A percentile compares a stretch with the other conserved stretches of the same genome.
Conservation (phyloP, 371 early-diverging fungal genomes). For the Circinella umbellata region DNA sequence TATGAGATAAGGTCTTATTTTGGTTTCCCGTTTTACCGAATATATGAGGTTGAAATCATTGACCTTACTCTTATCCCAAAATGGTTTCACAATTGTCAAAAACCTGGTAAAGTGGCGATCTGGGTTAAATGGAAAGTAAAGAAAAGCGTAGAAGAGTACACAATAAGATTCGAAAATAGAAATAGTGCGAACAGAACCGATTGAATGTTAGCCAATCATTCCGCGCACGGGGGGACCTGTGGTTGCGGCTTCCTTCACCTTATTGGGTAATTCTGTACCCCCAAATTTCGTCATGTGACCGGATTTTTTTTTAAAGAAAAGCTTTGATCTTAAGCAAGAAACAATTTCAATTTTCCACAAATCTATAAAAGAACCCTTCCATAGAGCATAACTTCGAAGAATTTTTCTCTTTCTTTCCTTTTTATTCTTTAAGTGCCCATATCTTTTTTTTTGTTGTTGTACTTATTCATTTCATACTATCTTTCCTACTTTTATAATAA, state of each 20-base stretch:
- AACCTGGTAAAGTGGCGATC: constrained; percentile 11
- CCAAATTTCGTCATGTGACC: constrained; percentile 9
- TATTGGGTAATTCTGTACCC: background rate
- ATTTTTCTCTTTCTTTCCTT: background rate
- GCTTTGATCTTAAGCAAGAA: background rate
- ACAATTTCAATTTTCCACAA: background rate
- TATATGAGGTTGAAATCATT: no score
- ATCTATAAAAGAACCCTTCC: background rate
- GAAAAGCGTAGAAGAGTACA: background rate
- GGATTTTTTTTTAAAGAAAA: background rate
- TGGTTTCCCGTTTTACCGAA: background rate
- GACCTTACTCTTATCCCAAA: no score
- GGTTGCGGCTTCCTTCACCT: background rate
- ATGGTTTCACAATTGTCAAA: constrained; percentile 16
- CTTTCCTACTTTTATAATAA: no score
- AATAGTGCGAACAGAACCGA: background rate
- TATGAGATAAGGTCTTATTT: no score
- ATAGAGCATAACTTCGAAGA: background rate
- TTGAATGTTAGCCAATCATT: constrained; percentile 1
- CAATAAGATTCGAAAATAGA: constrained; percentile 3
- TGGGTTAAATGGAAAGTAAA: constrained; percentile 1
- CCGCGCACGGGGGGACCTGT: background rate
- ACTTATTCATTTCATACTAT: no score
- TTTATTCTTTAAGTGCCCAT: background rate
- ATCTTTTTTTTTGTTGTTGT: no score